These are phyloP conservation scores for Lablab purpureus DNA, from an alignment of 306 rosid species.

Conservation along the genomic window DNA sequence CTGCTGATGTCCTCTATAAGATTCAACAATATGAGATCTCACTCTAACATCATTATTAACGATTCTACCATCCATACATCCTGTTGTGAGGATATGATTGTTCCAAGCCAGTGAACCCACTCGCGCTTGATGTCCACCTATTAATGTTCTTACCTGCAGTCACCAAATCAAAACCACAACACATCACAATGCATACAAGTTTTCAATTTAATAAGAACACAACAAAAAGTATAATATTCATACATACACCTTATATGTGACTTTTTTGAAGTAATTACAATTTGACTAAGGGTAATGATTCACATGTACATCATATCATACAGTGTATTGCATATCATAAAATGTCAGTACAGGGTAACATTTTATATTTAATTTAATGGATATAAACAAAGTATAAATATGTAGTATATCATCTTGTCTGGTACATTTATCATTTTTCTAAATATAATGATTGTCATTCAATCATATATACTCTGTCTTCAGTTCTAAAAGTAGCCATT, in stretches of 20 bases:
- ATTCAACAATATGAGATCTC: constrained; percentile 71
- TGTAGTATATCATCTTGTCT: no score
- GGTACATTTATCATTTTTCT: no score
- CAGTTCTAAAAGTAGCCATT: no score
- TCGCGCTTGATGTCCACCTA: constrained; percentile 65
- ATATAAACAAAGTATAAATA: no score
- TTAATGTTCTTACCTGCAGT: constrained; percentile 68
- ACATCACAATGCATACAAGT: constrained; percentile 2
- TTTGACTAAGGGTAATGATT: no score
- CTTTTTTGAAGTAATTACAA: background rate
- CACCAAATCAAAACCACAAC: constrained; percentile 18
- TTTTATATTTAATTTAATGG: no score
- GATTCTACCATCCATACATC: constrained; percentile 79
- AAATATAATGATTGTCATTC: background rate
- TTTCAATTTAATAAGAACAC: background rate
- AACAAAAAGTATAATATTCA: background rate
- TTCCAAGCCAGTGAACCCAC: constrained; percentile 86
- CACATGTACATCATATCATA: no score
- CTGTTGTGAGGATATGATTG: constrained; percentile 76
- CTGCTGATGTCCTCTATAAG: constrained; percentile 74
- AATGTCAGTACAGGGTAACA: no score
- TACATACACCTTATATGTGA: background rate
- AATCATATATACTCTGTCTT: no score
- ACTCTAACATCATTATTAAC: constrained; percentile 78
- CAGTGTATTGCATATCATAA: no score